Percentiles rank a stretch among this genome's conserved stretches.
Evolutionary conservation across 768 basidiomycete species (phyloP).

Genomic region (Lyophyllum semitale): DNA sequence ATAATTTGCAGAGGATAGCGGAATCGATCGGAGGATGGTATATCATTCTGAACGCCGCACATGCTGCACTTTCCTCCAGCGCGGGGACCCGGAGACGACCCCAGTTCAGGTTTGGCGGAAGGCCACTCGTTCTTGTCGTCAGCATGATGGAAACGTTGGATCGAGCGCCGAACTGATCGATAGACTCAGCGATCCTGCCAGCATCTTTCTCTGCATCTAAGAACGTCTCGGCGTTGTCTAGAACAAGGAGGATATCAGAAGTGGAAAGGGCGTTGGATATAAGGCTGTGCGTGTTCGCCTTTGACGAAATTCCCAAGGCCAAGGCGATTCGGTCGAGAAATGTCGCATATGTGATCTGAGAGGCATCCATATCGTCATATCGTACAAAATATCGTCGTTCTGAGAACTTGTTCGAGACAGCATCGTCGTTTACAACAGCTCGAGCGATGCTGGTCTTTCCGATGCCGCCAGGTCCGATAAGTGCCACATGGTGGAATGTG

Average conservation of each 20-base stretch:
- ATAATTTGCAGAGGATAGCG: slow-evolving; percentile 1
- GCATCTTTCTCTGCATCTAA: slow-evolving; percentile 12
- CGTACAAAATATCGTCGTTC: slow-evolving; percentile 11
- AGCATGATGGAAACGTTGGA: slow-evolving; percentile 12
- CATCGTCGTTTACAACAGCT: slow-evolving; percentile 7
- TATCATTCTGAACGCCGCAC: slow-evolving; percentile 3
- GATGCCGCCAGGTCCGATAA: slow-evolving; percentile 14
- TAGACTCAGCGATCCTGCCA: slow-evolving; percentile 1
- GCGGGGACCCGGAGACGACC: slow-evolving; percentile 3
- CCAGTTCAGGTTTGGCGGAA: slow-evolving; percentile 10
- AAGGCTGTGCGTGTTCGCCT: neutral
- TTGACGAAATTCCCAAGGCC: neutral
- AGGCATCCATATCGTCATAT: slow-evolving; percentile 11
- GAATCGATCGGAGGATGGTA: neutral
- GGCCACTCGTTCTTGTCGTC: slow-evolving; percentile 6
- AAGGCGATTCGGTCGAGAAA: slow-evolving; percentile 6
- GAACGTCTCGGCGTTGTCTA: slow-evolving; percentile 18
- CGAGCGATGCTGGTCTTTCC: slow-evolving; percentile 14
- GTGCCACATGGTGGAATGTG: slow-evolving; percentile 1
- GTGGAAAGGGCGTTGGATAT: neutral
- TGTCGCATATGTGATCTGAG: slow-evolving; percentile 8
- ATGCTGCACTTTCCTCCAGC: slow-evolving; percentile 8
- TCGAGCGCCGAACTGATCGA: slow-evolving; percentile 8
- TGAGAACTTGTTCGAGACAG: neutral
- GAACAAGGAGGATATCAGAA: slow-evolving; percentile 2